Conservation (phyloP, 1,139 yeast genomes). For the Zygosaccharomyces sapae region DNA sequence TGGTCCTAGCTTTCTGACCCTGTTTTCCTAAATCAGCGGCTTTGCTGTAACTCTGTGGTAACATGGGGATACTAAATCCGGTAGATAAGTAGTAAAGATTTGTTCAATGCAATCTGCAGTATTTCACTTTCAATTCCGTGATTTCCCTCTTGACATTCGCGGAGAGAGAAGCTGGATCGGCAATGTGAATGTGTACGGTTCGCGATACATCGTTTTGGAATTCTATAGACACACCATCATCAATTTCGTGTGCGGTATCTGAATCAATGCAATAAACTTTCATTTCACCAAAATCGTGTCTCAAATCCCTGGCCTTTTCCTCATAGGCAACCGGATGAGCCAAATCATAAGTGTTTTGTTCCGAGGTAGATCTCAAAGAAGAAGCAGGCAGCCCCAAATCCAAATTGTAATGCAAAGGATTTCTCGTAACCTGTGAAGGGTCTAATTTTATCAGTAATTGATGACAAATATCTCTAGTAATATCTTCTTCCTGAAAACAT, state of each 20-base stretch:
- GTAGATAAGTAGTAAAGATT: constrained; percentile 69
- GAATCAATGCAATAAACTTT: constrained; percentile 84
- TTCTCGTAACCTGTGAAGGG: constrained; percentile 11
- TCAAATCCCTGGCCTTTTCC: constrained; percentile 40
- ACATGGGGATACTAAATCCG: constrained; percentile 64
- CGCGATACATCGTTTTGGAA: constrained; percentile 37
- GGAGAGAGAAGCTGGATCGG: constrained; percentile 76
- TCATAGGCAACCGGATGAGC: constrained; percentile 52
- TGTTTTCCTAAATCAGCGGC: constrained; percentile 56
- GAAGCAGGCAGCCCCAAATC: constrained; percentile 23
- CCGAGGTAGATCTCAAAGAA: constrained; percentile 16
- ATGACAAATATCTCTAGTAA: constrained; percentile 29
- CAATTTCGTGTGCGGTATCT: constrained; percentile 80
- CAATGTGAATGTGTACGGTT: constrained; percentile 68
- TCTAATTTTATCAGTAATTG: constrained; percentile 21
- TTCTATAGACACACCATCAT: constrained; percentile 79
- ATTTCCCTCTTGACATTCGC: constrained; percentile 10
- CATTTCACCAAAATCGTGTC: constrained; percentile 44
- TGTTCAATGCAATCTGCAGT: constrained; percentile 54
- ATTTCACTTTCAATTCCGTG: constrained; percentile 44
- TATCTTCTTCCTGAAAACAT: constrained; percentile 26
- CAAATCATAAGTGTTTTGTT: constrained; percentile 26
- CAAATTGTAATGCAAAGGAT: constrained; percentile 24
- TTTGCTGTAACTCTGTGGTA: constrained; percentile 56
- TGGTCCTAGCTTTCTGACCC: constrained; percentile 44